Base-by-base conservation (phyloP, 169 alveolate species). In the Theileria sp. region DNA sequence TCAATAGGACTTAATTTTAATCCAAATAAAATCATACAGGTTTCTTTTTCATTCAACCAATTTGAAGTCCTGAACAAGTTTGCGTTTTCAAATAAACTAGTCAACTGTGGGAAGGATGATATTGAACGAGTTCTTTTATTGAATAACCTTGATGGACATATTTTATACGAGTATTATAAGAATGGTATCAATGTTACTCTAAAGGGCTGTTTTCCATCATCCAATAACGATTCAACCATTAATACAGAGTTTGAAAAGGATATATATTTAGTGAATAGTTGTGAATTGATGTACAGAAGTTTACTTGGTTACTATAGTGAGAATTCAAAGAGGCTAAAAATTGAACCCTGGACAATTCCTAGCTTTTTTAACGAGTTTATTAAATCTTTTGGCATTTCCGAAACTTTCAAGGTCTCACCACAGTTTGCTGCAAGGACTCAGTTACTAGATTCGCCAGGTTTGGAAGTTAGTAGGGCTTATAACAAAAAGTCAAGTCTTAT, bases 321-420 rank as follows among this genome's bases (percentile, higher is more conserved):
- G 58, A 78, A 74, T 26, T 81, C 91, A 10, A 21, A 9, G 34
- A 21, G 85, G 54, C 85, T 85, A 12, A 85, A 79, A 64, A 71
- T 85, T 36, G 72, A 85, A 32, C 79, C 80, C 30, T 85, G 91
- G 91, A 86, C 67, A 32, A 83, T 79, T 49, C 91, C 91, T 1
- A 85, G 91, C 26, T 69, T 85, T 12, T 58, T 85, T 3, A 49
- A 79, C 68, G 91, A 85, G 36, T 25, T 85, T 23, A 23, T 85
- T 6, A 30, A 38, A 8, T 85, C 91, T 5, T 78, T 85, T 54
- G 91, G 91, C 0, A 49, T 51, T 36, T 34, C 61, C 3, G 74
- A 78, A 34, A 54, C 61, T 19, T 78, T 85, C 60, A 65, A 72
- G 25, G 87, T 85, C 30, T 72, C 86, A n/a, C 19, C 56, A n/a